phyloP scores from a whole-genome alignment of 331 rosid species.

The Erythrophleum ivorense region DNA sequence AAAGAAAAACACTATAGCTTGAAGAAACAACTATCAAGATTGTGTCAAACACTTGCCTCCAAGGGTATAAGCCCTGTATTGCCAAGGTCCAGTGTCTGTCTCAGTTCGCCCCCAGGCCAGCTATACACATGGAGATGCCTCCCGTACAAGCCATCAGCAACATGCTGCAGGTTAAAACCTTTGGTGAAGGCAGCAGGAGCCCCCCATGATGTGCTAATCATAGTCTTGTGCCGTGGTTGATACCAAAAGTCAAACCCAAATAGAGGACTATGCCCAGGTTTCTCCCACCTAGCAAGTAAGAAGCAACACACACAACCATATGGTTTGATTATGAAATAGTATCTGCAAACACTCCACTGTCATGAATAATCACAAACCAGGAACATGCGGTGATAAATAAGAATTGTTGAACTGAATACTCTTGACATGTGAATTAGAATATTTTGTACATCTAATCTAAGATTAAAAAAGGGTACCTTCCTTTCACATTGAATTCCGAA shows the following conservation, averaged over 20 bases:
- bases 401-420: background rate
- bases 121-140: constrained; percentile 85
- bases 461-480: constrained; percentile 59
- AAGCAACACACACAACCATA: constrained; percentile 25
- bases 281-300: constrained; percentile 78
- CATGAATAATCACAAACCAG: background rate
- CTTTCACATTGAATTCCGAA: constrained; percentile 90
- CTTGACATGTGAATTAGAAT: background rate
- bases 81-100: constrained; percentile 93
- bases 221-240: constrained; percentile 86
- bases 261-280: constrained; percentile 87
- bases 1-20: background rate
- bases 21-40: background rate
- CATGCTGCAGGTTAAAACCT: constrained; percentile 83
- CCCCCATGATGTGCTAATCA: constrained; percentile 98
- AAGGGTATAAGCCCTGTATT: constrained; percentile 80
- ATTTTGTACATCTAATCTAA: constrained; percentile 24
- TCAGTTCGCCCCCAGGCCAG: constrained; percentile 97
- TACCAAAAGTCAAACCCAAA: constrained; percentile 98
- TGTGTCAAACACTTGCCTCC: constrained; percentile 59
- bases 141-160: constrained; percentile 81
- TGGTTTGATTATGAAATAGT: constrained; percentile 6
- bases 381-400: background rate
- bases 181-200: constrained; percentile 86
- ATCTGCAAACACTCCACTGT: background rate